Conservation (phyloP, 78 protist genomes). For the Planoprotostelium fungivorum region DNA sequence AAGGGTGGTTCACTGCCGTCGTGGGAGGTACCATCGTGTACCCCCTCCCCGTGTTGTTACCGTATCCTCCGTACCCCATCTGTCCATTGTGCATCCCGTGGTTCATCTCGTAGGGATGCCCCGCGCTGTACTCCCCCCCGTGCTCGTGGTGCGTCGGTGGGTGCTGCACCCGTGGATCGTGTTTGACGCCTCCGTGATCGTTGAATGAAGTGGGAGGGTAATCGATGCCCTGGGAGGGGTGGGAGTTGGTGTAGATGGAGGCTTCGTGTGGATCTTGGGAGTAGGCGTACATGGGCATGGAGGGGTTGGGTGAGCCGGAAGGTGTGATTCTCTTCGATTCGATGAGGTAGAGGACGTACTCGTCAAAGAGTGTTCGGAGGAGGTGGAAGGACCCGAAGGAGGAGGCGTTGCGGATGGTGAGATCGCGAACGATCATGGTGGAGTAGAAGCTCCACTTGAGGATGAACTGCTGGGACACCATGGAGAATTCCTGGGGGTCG, state of each 20-base stretch:
- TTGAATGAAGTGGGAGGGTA: neutral
- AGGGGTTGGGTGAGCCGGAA: too few relatives aligned
- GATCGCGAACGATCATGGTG: constrained; percentile 36
- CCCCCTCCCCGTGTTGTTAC: neutral
- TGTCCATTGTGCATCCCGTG: too few relatives aligned
- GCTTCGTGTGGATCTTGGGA: neutral
- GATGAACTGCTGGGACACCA: constrained; percentile 7
- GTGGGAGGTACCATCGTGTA: neutral
- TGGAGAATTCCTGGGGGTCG: neutral
- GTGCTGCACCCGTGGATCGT: neutral
- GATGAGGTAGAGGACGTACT: constrained; percentile 20
- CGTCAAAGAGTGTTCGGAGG: constrained; percentile 21
- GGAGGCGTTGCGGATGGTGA: constrained; percentile 27
- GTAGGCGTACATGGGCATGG: neutral
- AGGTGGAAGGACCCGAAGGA: constrained; percentile 43
- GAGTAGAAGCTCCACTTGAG: constrained; percentile 18
- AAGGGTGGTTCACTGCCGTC: neutral
- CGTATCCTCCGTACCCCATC: neutral
- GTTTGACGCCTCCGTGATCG: neutral
- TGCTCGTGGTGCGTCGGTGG: neutral
- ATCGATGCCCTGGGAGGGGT: neutral
- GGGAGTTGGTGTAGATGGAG: neutral
- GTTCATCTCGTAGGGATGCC: too few relatives aligned
- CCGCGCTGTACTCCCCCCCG: neutral
- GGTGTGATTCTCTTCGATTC: neutral